Evolutionary conservation across 305 asterid genomes (phyloP).

Genomic region (Galium porrigens): DNA sequence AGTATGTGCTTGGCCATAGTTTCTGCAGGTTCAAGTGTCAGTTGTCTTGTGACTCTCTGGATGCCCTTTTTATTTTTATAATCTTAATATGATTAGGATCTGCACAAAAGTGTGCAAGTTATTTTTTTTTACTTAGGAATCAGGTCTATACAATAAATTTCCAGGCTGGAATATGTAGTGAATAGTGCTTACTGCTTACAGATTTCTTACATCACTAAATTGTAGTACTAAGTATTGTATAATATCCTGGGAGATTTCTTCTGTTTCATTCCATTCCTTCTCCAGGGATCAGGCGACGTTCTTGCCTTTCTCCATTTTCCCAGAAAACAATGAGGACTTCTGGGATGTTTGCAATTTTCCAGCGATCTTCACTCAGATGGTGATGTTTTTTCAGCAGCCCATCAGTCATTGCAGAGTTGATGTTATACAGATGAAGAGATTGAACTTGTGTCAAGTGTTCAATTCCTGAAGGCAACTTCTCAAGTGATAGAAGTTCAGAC

Average conservation of each 20-base stretch:
- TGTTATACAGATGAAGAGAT: neutral
- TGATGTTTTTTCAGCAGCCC: neutral
- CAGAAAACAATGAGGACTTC: conserved; percentile 1
- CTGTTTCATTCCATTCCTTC: neutral
- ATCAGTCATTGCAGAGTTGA: neutral
- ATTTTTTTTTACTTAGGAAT: neutral
- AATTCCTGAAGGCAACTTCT: conserved; percentile 10
- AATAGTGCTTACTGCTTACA: neutral
- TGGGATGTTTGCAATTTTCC: neutral
- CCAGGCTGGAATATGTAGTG: neutral
- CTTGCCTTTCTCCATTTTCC: neutral
- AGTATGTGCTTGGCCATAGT: neutral
- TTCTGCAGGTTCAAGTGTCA: neutral
- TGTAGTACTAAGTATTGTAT: neutral
- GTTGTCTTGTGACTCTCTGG: neutral
- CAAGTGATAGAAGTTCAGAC: conserved; percentile 3
- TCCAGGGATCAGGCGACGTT: neutral
- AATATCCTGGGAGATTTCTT: neutral
- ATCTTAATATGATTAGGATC: neutral
- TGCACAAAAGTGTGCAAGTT: neutral
- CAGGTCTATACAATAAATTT: neutral
- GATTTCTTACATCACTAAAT: neutral
- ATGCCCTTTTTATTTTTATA: neutral
- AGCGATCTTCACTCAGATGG: neutral
- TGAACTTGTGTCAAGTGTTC: neutral